Conservation (phyloP, 2,329 filamentous ascomycete genomes). For the Chalara sp. region DNA sequence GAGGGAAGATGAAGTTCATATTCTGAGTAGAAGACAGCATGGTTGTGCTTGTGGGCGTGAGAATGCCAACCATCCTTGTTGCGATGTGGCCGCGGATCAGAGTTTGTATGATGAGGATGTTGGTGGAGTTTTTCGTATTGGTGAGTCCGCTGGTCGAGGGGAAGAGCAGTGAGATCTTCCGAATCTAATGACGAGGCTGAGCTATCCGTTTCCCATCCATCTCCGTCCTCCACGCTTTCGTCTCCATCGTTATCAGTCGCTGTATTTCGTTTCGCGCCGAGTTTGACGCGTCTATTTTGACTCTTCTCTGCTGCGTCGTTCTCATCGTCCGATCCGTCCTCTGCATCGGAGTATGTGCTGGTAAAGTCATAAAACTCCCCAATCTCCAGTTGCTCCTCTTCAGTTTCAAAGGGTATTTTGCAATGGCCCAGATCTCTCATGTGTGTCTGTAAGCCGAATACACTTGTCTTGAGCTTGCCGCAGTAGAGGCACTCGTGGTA, state of each 20-base stretch:
- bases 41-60: conserved; percentile 66
- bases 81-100: conserved; percentile 65
- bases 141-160: conserved; percentile 64
- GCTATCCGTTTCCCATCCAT: conserved; percentile 94
- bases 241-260: conserved; percentile 47
- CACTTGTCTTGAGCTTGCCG: conserved; percentile 71
- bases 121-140: conserved; percentile 67
- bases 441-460: conserved; percentile 82
- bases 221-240: conserved; percentile 53
- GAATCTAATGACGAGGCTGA: conserved; percentile 84
- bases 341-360: conserved; percentile 85
- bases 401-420: conserved; percentile 86
- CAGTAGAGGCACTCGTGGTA: conserved; percentile 84
- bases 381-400: conserved; percentile 87
- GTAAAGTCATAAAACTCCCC: conserved; percentile 97
- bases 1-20: conserved; percentile 90
- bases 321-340: conserved; percentile 51
- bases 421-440: conserved; percentile 97
- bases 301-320: conserved; percentile 42
- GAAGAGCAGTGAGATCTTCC: conserved; percentile 73
- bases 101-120: conserved; percentile 68
- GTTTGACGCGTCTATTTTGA: conserved; percentile 56
- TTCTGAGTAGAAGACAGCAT: conserved; percentile 83
- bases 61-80: conserved; percentile 75
- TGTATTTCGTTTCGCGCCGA: conserved; percentile 52